phyloP scores from a whole-genome alignment of 2,329 filamentous ascomycete species.

The Aspergillus felis region DNA sequence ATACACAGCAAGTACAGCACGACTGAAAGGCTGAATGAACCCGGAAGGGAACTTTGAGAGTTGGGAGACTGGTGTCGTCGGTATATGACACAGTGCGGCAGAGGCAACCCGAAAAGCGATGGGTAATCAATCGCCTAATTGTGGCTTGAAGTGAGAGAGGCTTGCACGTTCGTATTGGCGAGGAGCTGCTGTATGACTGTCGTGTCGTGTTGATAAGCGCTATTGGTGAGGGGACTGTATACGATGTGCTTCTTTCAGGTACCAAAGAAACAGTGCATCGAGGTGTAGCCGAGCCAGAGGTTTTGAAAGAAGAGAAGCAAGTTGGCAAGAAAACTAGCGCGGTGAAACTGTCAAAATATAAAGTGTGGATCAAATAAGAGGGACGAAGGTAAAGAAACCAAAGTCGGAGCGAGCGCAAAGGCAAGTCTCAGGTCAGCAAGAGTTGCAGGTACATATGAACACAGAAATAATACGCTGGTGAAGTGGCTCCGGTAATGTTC shows the following conservation, averaged over 20 bases:
- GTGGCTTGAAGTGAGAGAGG: not conserved
- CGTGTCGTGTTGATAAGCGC: not conserved
- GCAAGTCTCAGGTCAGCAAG: not conserved
- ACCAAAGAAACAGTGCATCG: not conserved
- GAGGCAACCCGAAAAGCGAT: not conserved
- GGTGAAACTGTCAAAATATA: not conserved
- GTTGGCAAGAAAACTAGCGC: not conserved
- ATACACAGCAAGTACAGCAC: not conserved
- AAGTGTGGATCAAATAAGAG: not conserved
- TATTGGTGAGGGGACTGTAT: not conserved
- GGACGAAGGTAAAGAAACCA: not conserved
- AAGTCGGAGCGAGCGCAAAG: not conserved
- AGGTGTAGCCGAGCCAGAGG: not conserved
- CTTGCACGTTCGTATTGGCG: not conserved
- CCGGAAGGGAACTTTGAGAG: too few relatives aligned
- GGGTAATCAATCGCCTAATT: not conserved
- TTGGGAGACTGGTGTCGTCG: not conserved
- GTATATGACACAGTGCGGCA: not conserved
- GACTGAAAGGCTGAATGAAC: too few relatives aligned
- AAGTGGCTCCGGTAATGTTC: not conserved
- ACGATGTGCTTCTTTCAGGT: not conserved
- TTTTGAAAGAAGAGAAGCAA: not conserved
- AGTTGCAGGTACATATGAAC: not conserved
- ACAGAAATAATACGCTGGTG: not conserved
- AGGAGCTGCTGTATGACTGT: not conserved